These are phyloP conservation scores for Nothophoma quercina DNA, from an alignment of 2,329 filamentous ascomycete genomes.

Conservation along the genomic window DNA sequence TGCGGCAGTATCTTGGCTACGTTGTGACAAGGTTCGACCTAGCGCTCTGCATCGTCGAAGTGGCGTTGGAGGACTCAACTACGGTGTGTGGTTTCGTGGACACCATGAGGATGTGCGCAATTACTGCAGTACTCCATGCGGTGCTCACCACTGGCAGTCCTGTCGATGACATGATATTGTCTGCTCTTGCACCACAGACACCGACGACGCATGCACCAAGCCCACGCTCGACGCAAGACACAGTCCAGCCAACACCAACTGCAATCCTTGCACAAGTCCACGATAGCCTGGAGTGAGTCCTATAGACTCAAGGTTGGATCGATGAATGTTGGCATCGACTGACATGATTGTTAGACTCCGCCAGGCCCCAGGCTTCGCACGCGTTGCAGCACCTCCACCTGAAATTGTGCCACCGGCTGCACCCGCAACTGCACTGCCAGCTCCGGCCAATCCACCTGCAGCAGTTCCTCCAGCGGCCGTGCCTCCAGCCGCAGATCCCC, in stretches of 20 bases:
- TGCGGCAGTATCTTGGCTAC: neutral
- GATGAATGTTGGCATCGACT: neutral
- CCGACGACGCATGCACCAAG: neutral
- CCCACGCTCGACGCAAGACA: neutral
- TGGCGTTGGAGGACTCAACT: neutral
- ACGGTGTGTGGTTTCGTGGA: neutral
- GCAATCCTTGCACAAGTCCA: neutral
- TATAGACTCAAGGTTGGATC: neutral
- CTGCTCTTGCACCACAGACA: conserved; percentile 10
- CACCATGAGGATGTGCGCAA: neutral
- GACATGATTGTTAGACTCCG: conserved; percentile 17
- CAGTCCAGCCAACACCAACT: neutral
- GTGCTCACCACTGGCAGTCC: neutral
- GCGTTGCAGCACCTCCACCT: conserved; percentile 2
- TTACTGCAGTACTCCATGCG: neutral
- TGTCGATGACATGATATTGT: neutral
- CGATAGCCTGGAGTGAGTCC: conserved; percentile 12
- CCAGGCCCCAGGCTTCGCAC: conserved; percentile 17
- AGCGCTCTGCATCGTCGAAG: neutral
- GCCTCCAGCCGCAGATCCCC: neutral
- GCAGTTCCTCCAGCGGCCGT: conserved; percentile 6
- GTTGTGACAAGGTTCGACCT: neutral
- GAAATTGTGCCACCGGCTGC: neutral
- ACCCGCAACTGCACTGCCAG: neutral
- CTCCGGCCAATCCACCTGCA: conserved; percentile 1